These are phyloP conservation scores for Pleurotus citrinopileatus DNA, from an alignment of 768 basidiomycete genomes.

Conservation along the genomic window DNA sequence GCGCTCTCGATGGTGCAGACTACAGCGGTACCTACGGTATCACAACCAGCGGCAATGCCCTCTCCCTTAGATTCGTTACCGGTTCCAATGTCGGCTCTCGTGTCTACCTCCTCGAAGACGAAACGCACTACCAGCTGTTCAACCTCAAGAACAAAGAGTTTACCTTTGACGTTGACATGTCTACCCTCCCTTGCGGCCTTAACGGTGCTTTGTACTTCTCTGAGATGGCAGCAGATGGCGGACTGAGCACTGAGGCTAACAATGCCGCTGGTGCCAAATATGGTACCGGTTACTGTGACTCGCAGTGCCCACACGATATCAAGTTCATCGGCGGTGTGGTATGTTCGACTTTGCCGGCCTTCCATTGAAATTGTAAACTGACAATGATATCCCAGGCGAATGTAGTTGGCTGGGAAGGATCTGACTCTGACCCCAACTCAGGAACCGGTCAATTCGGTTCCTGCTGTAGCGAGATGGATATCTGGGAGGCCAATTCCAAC, in stretches of 20 bases:
- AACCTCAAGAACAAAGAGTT: conserved; percentile 55
- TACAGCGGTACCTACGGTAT: conserved; percentile 36
- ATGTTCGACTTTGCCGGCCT: conserved; percentile 31
- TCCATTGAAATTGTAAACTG: not conserved
- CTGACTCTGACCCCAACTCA: conserved; percentile 28
- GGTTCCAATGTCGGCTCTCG: conserved; percentile 15
- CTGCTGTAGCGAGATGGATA: conserved; percentile 40
- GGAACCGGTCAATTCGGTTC: conserved; percentile 33
- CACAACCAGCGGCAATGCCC: conserved; percentile 32
- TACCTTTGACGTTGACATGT: conserved; percentile 60
- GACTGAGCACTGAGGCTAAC: conserved; percentile 30
- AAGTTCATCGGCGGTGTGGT: conserved; percentile 46
- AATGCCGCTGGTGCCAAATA: conserved; percentile 40
- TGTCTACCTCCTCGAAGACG: conserved; percentile 30
- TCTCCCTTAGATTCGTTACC: conserved; percentile 28
- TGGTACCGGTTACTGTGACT: conserved; percentile 19
- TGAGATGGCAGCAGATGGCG: conserved; percentile 43
- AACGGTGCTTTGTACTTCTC: conserved; percentile 51
- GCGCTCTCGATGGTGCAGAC: conserved; percentile 30
- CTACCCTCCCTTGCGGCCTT: conserved; percentile 46
- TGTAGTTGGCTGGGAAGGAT: conserved; percentile 32
- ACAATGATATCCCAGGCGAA: conserved; percentile 24
- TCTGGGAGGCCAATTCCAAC: conserved; percentile 40
- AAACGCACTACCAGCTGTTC: conserved; percentile 35
- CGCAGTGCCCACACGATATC: conserved; percentile 43